Evolutionary conservation across 768 basidiomycete species (phyloP).

Genomic region (Boletellus sp.): DNA sequence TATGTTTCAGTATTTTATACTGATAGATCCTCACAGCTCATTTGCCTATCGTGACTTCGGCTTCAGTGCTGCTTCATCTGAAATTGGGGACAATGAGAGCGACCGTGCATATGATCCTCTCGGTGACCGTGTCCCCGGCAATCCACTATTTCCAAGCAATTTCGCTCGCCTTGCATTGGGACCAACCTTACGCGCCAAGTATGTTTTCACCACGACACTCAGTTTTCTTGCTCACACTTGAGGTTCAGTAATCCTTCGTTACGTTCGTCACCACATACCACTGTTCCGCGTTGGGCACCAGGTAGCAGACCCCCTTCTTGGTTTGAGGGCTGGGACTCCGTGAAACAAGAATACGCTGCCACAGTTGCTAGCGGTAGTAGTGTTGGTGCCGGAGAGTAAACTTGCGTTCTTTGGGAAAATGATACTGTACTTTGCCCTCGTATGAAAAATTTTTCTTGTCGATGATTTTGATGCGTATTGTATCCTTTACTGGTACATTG

Average conservation of each 20-base stretch:
- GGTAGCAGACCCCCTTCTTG: slow-evolving; percentile 35
- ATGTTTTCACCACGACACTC: slow-evolving; percentile 14
- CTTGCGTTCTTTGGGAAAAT: not conserved
- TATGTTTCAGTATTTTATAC: not conserved
- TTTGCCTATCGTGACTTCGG: slow-evolving; percentile 15
- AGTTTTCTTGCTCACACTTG: not conserved
- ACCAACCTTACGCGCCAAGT: slow-evolving; percentile 62
- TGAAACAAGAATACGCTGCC: slow-evolving; percentile 43
- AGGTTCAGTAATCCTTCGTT: slow-evolving; percentile 26
- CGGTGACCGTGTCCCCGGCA: slow-evolving; percentile 66
- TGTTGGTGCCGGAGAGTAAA: slow-evolving; percentile 23
- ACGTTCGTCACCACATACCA: slow-evolving; percentile 7
- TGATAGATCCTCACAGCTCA: slow-evolving; percentile 9
- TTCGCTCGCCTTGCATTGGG: slow-evolving; percentile 65
- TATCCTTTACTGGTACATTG: not conserved
- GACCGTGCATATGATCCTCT: slow-evolving; percentile 44
- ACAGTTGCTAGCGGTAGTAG: slow-evolving; percentile 38
- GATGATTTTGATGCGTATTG: not conserved
- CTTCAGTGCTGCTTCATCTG: slow-evolving; percentile 13
- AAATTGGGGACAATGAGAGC: slow-evolving; percentile 25
- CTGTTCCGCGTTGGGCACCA: slow-evolving; percentile 23
- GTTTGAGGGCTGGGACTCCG: slow-evolving; percentile 40
- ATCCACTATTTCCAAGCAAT: slow-evolving; percentile 78
- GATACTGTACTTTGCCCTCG: too few species aligned
- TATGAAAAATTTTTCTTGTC: not conserved